Evolutionary conservation across 805 yeast genomes (phyloP), one percentile per base, ranked within the genome.

Genomic region (Lipomyces yamanashiensis): DNA sequence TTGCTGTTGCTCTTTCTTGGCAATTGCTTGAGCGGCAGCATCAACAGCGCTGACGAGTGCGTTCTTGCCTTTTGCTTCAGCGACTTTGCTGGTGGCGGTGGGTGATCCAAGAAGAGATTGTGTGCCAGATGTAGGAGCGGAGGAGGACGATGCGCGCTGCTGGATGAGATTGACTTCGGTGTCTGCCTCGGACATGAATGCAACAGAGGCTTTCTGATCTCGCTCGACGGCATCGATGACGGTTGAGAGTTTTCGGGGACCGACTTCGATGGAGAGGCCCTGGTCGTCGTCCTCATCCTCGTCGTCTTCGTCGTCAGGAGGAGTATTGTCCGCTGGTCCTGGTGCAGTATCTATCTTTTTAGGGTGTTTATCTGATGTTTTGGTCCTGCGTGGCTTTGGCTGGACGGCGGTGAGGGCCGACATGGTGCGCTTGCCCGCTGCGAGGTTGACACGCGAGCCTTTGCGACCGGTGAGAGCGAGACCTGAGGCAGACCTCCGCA

Each of bases 61-160:
- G 23, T 10, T 8, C n/a, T 33, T 34, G 39, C 33, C 19, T 12
- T 33, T 12, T 17, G 4, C 51, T 7, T 54, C 58, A 17, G 54
- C 43, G 21, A 50, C 7, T 48, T 23, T 47, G 47, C 28, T 15
- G 37, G 47, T 23, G 41, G 48, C 36, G 2, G 53, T 23, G 34
- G 66, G 66, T 17, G 68, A 58, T 23, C 51, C 54, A 17, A 64
- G 49, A 13, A 66, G 57, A 36, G 69, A 61, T 10, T 60, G 52
- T 7, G 67, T 23, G 19, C 60, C 63, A 4, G 68, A 64, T 2
- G 68, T 58, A 33, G 68, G 68, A 33, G 68, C 68, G 8, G 68
- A 64, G 4, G 68, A 62, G 17, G 68, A 64, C 19, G 68, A 45
- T 17, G 62, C 45, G 2, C 36, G 53, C 51, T 58, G 63, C 41